phyloP scores from a whole-genome alignment of 2,329 filamentous ascomycete species.

The Monilinia laxa region DNA sequence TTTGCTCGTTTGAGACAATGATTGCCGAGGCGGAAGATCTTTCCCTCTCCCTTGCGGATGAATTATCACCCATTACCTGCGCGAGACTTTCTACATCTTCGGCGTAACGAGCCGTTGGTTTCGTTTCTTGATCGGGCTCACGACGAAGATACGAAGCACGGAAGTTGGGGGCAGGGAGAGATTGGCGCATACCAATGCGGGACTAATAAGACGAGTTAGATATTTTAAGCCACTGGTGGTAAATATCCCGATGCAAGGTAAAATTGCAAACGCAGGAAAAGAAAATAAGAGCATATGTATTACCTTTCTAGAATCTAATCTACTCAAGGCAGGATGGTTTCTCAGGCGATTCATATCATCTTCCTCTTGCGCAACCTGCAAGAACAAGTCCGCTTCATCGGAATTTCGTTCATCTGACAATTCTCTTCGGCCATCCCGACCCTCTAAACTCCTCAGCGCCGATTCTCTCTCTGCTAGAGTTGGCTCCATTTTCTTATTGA shows the following conservation, averaged over 20 bases:
- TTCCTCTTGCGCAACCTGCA: constrained; percentile 39
- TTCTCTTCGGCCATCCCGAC: constrained; percentile 27
- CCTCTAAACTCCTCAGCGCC: constrained; percentile 36
- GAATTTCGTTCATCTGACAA: constrained; percentile 36
- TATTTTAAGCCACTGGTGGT: constrained; percentile 5
- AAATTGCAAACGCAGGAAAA: neutral
- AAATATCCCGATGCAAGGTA: neutral
- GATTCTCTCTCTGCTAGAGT: constrained; percentile 27
- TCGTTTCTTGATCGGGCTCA: constrained; percentile 35
- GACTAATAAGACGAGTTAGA: constrained; percentile 32
- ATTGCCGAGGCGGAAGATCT: constrained; percentile 25
- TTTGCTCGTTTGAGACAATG: constrained; percentile 30
- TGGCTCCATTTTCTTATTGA: constrained; percentile 32
- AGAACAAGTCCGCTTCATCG: constrained; percentile 40
- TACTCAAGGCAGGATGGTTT: constrained; percentile 28
- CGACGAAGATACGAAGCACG: constrained; percentile 34
- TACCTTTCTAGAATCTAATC: constrained; percentile 35
- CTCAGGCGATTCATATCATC: constrained; percentile 29
- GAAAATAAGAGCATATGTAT: constrained; percentile 17
- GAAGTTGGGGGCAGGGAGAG: constrained; percentile 30
- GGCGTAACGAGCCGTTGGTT: constrained; percentile 28
- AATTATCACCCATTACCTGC: constrained; percentile 36
- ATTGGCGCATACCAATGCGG: constrained; percentile 35
- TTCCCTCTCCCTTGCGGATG: constrained; percentile 33
- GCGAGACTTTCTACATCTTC: constrained; percentile 34